A percentile compares a stretch with the other conserved stretches of the same genome.
phyloP scores from a whole-genome alignment of 1,139 yeast species.

The Casaregolazyma suthepensis region DNA sequence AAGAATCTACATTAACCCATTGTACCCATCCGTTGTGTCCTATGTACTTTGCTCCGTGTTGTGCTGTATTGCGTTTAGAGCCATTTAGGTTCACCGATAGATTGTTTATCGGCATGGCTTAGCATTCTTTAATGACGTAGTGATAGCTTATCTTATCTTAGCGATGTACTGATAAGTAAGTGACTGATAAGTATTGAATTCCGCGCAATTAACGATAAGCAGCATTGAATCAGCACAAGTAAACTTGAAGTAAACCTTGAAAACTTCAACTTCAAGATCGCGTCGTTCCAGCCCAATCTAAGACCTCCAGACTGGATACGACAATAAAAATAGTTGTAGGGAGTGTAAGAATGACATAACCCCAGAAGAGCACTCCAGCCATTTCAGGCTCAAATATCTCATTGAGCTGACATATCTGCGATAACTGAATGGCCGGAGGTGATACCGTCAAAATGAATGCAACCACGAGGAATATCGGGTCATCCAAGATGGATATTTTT shows the following conservation, averaged over 20 bases:
- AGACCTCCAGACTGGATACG: constrained; percentile 59
- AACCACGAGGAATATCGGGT: constrained; percentile 75
- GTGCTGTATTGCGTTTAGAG: too few relatives aligned
- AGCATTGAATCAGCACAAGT: too few relatives aligned
- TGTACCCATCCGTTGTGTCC: background rate
- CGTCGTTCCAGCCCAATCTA: constrained; percentile 42
- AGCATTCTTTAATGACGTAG: too few relatives aligned
- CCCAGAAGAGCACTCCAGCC: constrained; percentile 86
- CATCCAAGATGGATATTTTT: constrained; percentile 66
- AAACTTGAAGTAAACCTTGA: too few relatives aligned
- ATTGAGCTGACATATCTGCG: constrained; percentile 76
- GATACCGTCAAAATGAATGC: constrained; percentile 69
- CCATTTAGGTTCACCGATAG: too few relatives aligned
- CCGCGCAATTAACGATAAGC: too few relatives aligned
- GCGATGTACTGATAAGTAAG: too few relatives aligned
- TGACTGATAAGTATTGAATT: too few relatives aligned
- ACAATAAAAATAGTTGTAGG: constrained; percentile 75
- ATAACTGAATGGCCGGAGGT: constrained; percentile 80
- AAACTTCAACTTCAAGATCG: constrained; percentile 1
- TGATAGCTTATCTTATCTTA: too few relatives aligned
- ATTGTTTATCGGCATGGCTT: too few relatives aligned
- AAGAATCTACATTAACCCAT: background rate
- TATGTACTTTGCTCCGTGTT: background rate
- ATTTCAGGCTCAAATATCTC: constrained; percentile 72
- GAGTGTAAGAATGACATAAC: constrained; percentile 67